Evolutionary conservation across 2,329 filamentous ascomycete species (phyloP).

Genomic region (Pseudogymnoascus sp.): DNA sequence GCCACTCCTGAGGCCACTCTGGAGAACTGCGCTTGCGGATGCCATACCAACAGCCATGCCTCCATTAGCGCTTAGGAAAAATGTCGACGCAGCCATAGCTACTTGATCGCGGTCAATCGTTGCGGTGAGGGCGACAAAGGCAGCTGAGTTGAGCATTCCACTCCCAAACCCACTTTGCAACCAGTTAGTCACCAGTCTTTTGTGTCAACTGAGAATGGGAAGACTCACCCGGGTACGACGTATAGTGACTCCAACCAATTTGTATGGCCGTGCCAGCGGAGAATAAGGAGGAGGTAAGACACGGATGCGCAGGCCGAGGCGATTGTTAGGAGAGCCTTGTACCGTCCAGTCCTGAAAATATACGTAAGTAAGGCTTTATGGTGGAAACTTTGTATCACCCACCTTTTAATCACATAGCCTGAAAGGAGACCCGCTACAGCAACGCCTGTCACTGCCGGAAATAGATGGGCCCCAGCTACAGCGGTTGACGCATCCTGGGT

Average conservation of each 20-base stretch:
- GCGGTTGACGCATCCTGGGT: constrained; percentile 50
- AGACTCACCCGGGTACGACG: constrained; percentile 39
- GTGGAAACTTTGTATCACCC: background rate
- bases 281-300: constrained; percentile 43
- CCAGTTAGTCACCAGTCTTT: background rate
- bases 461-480: constrained; percentile 49
- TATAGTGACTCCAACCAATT: constrained; percentile 48
- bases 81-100: constrained; percentile 40
- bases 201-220: background rate
- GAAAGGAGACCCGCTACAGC: constrained; percentile 53
- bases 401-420: constrained; percentile 46
- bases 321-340: constrained; percentile 46
- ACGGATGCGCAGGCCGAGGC: constrained; percentile 41
- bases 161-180: constrained; percentile 38
- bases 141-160: constrained; percentile 37
- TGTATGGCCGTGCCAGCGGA: constrained; percentile 53
- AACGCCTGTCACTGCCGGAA: constrained; percentile 62
- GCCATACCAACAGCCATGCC: constrained; percentile 21
- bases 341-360: constrained; percentile 44
- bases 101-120: constrained; percentile 37
- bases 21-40: constrained; percentile 17
- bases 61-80: constrained; percentile 33
- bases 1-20: constrained; percentile 12
- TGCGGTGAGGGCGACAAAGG: constrained; percentile 42
- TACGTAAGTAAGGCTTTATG: background rate